Evolutionary conservation across 139 green algal species (phyloP), one percentile per base, ranked within the genome.

Genomic region (Chlorella ohadii): DNA sequence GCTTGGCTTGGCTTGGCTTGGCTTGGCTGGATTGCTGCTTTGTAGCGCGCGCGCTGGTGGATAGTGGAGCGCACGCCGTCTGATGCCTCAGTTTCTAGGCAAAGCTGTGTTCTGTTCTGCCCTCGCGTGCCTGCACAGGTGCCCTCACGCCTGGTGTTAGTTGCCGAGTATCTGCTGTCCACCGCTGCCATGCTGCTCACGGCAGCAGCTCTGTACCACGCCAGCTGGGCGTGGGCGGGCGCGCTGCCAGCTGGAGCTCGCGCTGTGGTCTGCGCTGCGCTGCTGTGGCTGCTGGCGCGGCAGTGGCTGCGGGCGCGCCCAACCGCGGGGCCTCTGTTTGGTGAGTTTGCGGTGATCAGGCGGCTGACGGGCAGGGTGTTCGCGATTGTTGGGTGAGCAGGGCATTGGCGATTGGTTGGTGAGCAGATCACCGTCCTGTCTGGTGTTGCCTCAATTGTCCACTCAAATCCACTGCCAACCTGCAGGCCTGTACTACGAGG

Each of bases 401-500:
- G n/a, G n/a, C n/a, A n/a, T n/a, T n/a, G n/a, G n/a, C n/a, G n/a
- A n/a, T n/a, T n/a, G n/a, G n/a, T n/a, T n/a, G n/a, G n/a, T n/a
- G n/a, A n/a, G n/a, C n/a, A n/a, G n/a, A n/a, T n/a, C n/a, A n/a
- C n/a, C n/a, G n/a, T n/a, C n/a, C n/a, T n/a, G n/a, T n/a, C n/a
- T n/a, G n/a, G n/a, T n/a, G n/a, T n/a, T n/a, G n/a, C n/a, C n/a
- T n/a, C n/a, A n/a, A n/a, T n/a, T n/a, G n/a, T n/a, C n/a, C n/a
- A n/a, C n/a, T n/a, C n/a, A n/a, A n/a, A n/a, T n/a, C n/a, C n/a
- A n/a, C n/a, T n/a, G n/a, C n/a, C n/a, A 38, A n/a, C 47, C 16
- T 41, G 44, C 79, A 85, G 79, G 70, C 23, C 55, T 85, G 34
- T 85, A 71, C 55, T 85, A 85, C 7, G 80, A 85, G 55, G 80